Evolutionary conservation across 2,329 filamentous ascomycete species (phyloP), one percentile per base, ranked within the genome.

Genomic region (Penicillium vulpinum): DNA sequence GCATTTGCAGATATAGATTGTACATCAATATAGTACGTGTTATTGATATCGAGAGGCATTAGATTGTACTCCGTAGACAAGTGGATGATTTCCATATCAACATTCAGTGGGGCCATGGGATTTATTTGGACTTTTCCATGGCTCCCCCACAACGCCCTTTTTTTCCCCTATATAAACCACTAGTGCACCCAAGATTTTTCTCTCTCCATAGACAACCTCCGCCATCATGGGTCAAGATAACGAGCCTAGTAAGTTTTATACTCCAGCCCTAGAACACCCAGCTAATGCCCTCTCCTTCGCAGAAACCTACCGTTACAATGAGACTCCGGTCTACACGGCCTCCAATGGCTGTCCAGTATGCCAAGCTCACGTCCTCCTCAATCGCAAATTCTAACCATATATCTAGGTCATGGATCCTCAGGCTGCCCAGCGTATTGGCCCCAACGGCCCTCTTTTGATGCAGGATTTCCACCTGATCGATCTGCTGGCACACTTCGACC

Each of bases 381-480:
- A 51, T 33, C 8, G 1, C 47, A n/a, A 3, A 18, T 22, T 58
- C 53, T 54, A 56, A 58, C 56, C 43, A 58, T 35, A 16, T 45
- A n/a, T 31, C 16, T 58, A 75, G 60, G 78, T 85, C 54, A 77
- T 81, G 58, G 78, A 83, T 63, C 81, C 83, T 18, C 76, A 81
- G 63, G 74, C 76, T 16, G 74, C 75, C 51, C 83, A 85, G 70
- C 78, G 85, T 56, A 73, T 83, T 33, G 85, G 84, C 47, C 67
- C 71, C 47, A 82, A 82, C 63, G 84, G 85, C 0, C 85, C 85
- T 61, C 76, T 88, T 38, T 75, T 87, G 58, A 80, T 88, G 22
- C 85, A 87, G 66, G 85, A 87, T 69, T 86, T 86, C 69, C 85
- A 88, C 68, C 72, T 88, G 69, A 84, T 88, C 63, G 86, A 87